phyloP scores from a whole-genome alignment of 352 stramenopile genomes.

The Elongisporangium senticosum region DNA sequence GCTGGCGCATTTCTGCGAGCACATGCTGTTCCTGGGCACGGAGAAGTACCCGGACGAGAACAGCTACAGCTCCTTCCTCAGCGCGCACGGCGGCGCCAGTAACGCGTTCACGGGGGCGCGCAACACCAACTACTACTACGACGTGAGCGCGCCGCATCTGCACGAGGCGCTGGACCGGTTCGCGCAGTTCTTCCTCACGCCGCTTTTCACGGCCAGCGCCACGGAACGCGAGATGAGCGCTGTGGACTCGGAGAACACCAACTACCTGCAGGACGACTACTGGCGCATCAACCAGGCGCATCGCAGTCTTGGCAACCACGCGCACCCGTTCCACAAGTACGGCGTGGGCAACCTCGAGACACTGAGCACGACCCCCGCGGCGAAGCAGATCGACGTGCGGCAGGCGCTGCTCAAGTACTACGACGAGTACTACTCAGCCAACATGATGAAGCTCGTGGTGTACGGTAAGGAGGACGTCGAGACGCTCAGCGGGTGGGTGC shows the following conservation, averaged over 20 bases:
- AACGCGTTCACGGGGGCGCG: constrained; percentile 95
- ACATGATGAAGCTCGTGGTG: constrained; percentile 84
- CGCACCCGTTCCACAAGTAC: constrained; percentile 84
- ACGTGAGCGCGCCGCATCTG: constrained; percentile 71
- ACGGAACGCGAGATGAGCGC: constrained; percentile 93
- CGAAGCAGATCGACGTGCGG: constrained; percentile 46
- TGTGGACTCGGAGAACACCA: constrained; percentile 95
- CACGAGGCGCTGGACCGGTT: constrained; percentile 91
- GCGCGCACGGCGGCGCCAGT: constrained; percentile 82
- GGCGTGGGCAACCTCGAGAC: constrained; percentile 82
- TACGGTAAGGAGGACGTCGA: constrained; percentile 81
- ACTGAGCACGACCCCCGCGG: constrained; percentile 26
- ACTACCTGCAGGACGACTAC: constrained; percentile 92
- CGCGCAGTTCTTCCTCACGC: constrained; percentile 96
- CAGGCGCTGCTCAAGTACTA: constrained; percentile 80
- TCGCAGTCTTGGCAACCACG: constrained; percentile 45
- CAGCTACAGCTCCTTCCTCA: constrained; percentile 88
- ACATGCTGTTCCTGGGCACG: constrained; percentile 98
- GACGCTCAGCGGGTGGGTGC: constrained; percentile 68
- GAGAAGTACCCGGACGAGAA: constrained; percentile 94
- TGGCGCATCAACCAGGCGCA: constrained; percentile 73
- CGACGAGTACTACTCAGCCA: constrained; percentile 79
- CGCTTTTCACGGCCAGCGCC: constrained; percentile 86
- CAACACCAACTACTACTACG: constrained; percentile 96
- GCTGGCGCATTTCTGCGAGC: constrained; percentile 90